Evolutionary conservation across 345 rosid genomes (phyloP), one percentile per base, ranked within the genome.

Genomic region (Reutealis trisperma): DNA sequence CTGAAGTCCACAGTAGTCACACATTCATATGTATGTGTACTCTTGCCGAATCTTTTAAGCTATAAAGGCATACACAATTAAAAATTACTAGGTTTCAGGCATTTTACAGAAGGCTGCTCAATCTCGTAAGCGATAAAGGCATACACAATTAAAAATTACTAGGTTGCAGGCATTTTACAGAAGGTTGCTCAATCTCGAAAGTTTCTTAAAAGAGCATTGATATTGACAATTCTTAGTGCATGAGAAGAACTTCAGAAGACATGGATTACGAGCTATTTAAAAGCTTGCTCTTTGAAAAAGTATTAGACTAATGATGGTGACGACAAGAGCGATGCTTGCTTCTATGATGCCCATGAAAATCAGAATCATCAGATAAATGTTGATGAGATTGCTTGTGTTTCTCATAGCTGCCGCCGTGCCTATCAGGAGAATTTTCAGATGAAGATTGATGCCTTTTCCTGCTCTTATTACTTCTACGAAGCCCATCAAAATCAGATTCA

Each of bases 401-500:
- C 59, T 66, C 37, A 72, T 34, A 4, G 5, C 81, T 72, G 67
- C 73, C 54, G 51, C 27, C 59, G 63, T 21, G 78, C 75, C 62
- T 79, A 63, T 34, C 41, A 10, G 73, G 79, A 11, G 51, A 63
- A 27, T 78, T 79, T 74, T 77, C 81, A 18, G 55, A 54, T 32
- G 77, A 47, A 34, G 65, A 68, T 59, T 58, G 68, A 24, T 61
- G 68, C 63, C 78, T 76, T 8, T 70, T 74, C 75, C 77, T 80
- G 42, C 84, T 79, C 71, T 81, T 81, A 32, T 67, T 25, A 58
- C 32, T 77, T 54, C 78, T 74, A 58, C 79, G 70, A 70, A 70
- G 80, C 72, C 81, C 86, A 71, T 81, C 81, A 10, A 70, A 54
- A 41, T 84, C 87, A 14, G 10, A 69, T 34, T 34, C 41, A 79